Base-by-base conservation (phyloP, 805 yeast genomes). In the Zygosaccharomyces pseudorouxii region DNA sequence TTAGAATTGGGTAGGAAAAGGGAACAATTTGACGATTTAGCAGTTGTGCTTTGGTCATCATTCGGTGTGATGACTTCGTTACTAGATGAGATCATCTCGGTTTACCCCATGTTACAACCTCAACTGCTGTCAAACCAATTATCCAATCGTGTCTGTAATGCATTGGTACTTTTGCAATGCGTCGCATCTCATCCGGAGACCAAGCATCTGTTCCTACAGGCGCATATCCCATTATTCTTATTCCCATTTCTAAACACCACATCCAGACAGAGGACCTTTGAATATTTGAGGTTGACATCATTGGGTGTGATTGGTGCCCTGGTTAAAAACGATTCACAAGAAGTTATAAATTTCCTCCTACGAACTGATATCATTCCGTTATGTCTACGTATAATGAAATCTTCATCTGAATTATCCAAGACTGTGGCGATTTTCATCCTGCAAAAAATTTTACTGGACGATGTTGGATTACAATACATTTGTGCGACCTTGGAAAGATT, bases 301-400 rank as follows among this genome's bases (percentile, higher is more conserved):
- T 77, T 92, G 52, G 99, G 99, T 35, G 99, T 92, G 5, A 87
- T 92, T 64, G 99, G 99, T 18, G 98, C 99, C 0, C 73, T 92
- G 48, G 98, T 93, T 22, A 92, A 93, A 60, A 92, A 90, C 66
- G 99, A 92, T 62, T 86, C 96, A 3, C 89, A 96, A 12, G 96
- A 92, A 58, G 98, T 92, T 38, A 90, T 93, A 53, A 86, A 86
- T 53, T 92, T 93, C 62, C 71, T 92, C 60, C 74, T 92, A 39
- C 83, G 96, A n/a, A 93, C 99, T 0, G 99, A 92, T 66, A 92
- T 93, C 58, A 95, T 93, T 29, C 99, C 99, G 4, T 71, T 93
- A 48, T 93, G 99, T 65, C 73, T 92, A 50, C 83, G 93, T 59
- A 92, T 93, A 53, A 92, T 92, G 96, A 98, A 92, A 65, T 81